phyloP scores from a whole-genome alignment of 371 early-diverging fungal genomes.

The Blakeslea trispora region DNA sequence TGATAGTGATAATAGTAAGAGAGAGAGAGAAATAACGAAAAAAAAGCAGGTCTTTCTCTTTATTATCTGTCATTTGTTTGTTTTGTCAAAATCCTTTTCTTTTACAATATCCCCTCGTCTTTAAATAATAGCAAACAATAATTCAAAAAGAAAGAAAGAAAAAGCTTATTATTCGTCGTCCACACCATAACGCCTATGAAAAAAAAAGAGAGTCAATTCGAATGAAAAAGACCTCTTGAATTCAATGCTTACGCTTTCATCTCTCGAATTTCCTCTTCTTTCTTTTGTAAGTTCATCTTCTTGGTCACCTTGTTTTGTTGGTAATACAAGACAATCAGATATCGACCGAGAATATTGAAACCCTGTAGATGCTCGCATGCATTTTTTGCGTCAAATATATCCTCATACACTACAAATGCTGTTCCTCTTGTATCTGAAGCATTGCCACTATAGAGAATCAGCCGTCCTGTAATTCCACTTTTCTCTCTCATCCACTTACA shows the following conservation, averaged over 20 bases:
- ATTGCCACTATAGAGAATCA: slow-evolving; percentile 74
- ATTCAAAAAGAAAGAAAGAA: background rate
- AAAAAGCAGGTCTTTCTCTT: no score
- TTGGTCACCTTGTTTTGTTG: slow-evolving; percentile 81
- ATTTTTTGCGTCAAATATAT: slow-evolving; percentile 95
- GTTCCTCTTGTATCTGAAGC: slow-evolving; percentile 89
- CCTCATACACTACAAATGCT: slow-evolving; percentile 96
- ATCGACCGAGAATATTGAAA: slow-evolving; percentile 94
- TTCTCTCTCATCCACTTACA: slow-evolving; percentile 58
- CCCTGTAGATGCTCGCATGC: slow-evolving; percentile 95
- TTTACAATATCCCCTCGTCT: no score
- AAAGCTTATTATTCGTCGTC: slow-evolving; percentile 28
- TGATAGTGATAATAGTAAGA: no score
- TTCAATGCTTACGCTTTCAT: slow-evolving; percentile 77
- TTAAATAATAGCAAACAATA: background rate
- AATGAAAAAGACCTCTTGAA: background rate
- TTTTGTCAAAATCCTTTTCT: no score
- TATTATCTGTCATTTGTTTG: no score
- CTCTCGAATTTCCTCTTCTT: slow-evolving; percentile 84
- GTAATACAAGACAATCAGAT: slow-evolving; percentile 93
- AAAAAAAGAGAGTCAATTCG: background rate
- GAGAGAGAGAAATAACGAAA: no score
- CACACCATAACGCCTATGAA: slow-evolving; percentile 45
- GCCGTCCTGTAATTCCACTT: background rate
- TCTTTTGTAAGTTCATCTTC: slow-evolving; percentile 81